Evolutionary conservation across 169 alveolate species (phyloP), one percentile per base, ranked within the genome.

Genomic region (Ichthyophthirius multifiliis): DNA sequence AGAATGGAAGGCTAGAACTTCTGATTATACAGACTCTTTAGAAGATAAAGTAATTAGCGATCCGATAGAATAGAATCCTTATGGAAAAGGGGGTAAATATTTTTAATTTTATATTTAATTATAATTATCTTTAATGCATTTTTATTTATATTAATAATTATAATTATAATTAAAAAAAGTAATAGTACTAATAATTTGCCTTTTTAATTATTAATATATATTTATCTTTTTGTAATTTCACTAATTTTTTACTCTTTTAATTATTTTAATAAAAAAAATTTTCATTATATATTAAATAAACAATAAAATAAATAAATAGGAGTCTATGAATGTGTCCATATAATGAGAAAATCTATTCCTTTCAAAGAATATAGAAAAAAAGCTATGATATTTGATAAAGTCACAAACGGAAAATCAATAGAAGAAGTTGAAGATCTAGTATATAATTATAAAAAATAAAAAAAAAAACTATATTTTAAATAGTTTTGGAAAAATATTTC

Each of bases 401-500:
- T 65, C 3, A 64, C 67, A 4, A 77, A 75, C 4, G 73, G 79
- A 10, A 84, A 83, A 44, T 43, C 83, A n/a, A 55, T 63, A 15
- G 82, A 79, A 10, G 65, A 89, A 62, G 62, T 85, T 31, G 94
- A 89, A 83, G 63, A 74, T 37, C 85, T 86, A 12, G 90, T 84
- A 84, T 43, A n/a, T n/a, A n/a, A n/a, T n/a, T n/a, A n/a, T n/a
- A n/a, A n/a, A n/a, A n/a, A n/a, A n/a, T n/a, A n/a, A n/a, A n/a
- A n/a, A n/a, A n/a, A n/a, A n/a, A n/a, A n/a, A n/a, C n/a, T n/a
- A n/a, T n/a, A n/a, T n/a, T n/a, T n/a, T n/a, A n/a, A n/a, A 2
- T 67, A 84, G 93, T 92, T 89, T 62, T 92, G 94, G 94, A 87
- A 79, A 67, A 82, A 88, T 7, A 64, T 92, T 9, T 83, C 91